These are phyloP conservation scores for Apiospora aurea DNA, from an alignment of 2,329 filamentous ascomycete genomes.

Conservation along the genomic window DNA sequence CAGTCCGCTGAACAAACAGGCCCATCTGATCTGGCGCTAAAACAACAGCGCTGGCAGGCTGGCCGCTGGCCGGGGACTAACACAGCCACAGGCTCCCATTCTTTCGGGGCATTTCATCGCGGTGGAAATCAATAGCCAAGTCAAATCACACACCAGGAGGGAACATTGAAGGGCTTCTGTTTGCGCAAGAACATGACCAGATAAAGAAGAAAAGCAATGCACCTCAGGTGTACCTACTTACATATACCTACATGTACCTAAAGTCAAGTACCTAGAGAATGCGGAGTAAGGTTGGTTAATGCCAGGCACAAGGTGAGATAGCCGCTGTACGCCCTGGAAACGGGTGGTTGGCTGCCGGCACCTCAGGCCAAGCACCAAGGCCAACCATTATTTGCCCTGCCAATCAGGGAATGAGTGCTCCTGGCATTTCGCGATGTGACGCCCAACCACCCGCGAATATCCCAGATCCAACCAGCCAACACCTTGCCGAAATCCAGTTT, in stretches of 20 bases:
- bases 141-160: not conserved
- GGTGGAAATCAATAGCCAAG: too few species aligned
- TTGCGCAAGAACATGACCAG: not conserved
- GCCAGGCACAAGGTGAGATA: not conserved
- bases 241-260: too few species aligned
- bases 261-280: not conserved
- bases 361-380: not conserved
- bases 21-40: slow-evolving; percentile 8
- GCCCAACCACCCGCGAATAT: slow-evolving; percentile 19
- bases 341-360: slow-evolving; percentile 11
- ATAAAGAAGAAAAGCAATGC: not conserved
- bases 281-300: not conserved
- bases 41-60: not conserved
- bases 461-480: slow-evolving; percentile 1
- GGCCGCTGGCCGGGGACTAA: not conserved
- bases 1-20: not conserved
- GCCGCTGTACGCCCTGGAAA: slow-evolving; percentile 5
- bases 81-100: slow-evolving; percentile 1
- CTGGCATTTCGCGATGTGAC: not conserved
- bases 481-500: not conserved
- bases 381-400: not conserved
- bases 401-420: not conserved
- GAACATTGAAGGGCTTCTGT: not conserved
- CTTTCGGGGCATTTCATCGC: not conserved
- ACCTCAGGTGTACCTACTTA: too few species aligned